A percentile compares a stretch with the other conserved stretches of the same genome.
These are phyloP conservation scores for Pseudotulostoma volvatum DNA, from an alignment of 495 filamentous ascomycete species.

Conservation along the genomic window DNA sequence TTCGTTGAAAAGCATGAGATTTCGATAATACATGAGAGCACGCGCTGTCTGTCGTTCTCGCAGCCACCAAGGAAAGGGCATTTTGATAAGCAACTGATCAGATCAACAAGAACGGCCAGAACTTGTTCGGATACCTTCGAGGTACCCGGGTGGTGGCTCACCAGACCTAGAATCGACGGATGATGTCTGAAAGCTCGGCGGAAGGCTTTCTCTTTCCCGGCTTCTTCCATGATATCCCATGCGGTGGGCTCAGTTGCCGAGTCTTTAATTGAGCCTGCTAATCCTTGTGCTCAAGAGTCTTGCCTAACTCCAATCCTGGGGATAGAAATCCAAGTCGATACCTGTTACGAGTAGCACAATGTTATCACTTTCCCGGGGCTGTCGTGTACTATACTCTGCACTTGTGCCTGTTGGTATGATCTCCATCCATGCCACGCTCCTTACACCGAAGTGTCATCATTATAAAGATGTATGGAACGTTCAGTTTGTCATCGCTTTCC, in stretches of 20 bases:
- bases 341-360: not conserved
- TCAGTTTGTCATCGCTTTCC: too few species aligned
- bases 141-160: too few species aligned
- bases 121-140: too few species aligned
- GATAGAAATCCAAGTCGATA: not conserved
- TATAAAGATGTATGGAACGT: too few species aligned
- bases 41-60: not conserved
- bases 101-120: too few species aligned
- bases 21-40: not conserved
- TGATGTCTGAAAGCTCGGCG: too few species aligned
- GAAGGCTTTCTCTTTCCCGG: not conserved
- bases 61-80: too few species aligned
- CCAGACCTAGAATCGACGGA: too few species aligned
- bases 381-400: not conserved
- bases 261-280: not conserved
- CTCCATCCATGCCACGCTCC: too few species aligned
- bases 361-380: not conserved
- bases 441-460: too few species aligned
- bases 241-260: not conserved
- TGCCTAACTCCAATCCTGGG: not conserved
- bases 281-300: not conserved
- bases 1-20: not conserved
- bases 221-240: not conserved
- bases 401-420: not conserved
- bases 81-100: too few species aligned